Evolutionary conservation across 1,284 basidiomycete species (phyloP).

Genomic region (Marasmius fiardii): DNA sequence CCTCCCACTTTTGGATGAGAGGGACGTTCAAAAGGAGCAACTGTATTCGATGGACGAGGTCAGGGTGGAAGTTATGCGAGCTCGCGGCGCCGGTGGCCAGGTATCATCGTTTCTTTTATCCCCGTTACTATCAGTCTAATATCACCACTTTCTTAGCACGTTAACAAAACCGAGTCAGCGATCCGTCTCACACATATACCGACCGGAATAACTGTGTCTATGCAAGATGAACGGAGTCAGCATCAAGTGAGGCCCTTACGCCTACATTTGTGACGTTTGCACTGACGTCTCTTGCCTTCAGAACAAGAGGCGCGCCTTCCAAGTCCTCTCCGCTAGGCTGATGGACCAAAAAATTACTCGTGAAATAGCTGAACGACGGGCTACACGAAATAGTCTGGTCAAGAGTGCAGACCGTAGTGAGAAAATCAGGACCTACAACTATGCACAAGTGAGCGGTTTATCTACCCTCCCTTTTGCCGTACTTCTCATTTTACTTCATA

Average conservation of each 20-base stretch:
- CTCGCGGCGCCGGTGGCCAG: constrained; percentile 96
- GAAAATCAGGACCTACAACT: constrained; percentile 94
- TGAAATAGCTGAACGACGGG: constrained; percentile 71
- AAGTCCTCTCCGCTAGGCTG: constrained; percentile 79
- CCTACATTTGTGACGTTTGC: background rate
- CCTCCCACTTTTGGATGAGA: constrained; percentile 72
- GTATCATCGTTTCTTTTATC: constrained; percentile 31
- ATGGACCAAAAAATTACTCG: constrained; percentile 74
- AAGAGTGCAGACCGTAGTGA: constrained; percentile 83
- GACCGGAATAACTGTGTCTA: constrained; percentile 92
- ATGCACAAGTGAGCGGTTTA: constrained; percentile 60
- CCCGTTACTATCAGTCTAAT: constrained; percentile 8
- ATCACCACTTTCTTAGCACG: constrained; percentile 59
- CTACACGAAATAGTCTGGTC: constrained; percentile 69
- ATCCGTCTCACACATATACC: constrained; percentile 95
- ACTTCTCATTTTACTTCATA: constrained; percentile 25
- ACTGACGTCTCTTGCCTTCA: constrained; percentile 26
- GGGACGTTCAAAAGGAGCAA: constrained; percentile 45
- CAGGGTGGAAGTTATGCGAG: constrained; percentile 90
- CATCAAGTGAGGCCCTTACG: constrained; percentile 64
- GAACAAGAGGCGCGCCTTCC: constrained; percentile 88
- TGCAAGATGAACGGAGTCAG: constrained; percentile 98
- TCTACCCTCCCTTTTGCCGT: background rate
- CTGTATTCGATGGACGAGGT: constrained; percentile 85
- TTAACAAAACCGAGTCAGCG: constrained; percentile 98